Conservation (phyloP, 148 eudicot species). For the Arctostaphylos glauca region DNA sequence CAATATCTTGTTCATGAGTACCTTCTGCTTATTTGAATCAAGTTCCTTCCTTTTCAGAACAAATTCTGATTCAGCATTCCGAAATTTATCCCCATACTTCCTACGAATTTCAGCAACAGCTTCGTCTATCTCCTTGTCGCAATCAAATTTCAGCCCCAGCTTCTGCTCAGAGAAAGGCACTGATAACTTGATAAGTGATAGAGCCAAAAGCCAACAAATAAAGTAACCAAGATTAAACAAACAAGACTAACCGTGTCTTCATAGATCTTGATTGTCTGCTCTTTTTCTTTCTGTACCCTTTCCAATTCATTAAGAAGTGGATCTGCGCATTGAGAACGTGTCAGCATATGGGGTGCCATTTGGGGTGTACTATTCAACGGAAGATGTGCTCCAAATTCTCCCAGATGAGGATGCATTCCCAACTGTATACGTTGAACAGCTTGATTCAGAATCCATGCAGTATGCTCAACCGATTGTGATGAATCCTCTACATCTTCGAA, state of each 20-base stretch:
- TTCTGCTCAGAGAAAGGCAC: constrained; percentile 44
- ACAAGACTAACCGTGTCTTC: constrained; percentile 49
- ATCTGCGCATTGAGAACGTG: constrained; percentile 29
- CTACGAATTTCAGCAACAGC: constrained; percentile 45
- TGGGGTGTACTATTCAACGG: constrained; percentile 28
- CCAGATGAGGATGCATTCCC: constrained; percentile 16
- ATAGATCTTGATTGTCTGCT: constrained; percentile 30
- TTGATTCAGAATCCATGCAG: constrained; percentile 21
- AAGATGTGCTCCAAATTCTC: constrained; percentile 20
- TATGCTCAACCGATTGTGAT: constrained; percentile 12
- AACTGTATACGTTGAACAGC: constrained; percentile 23
- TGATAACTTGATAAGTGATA: constrained; percentile 15
- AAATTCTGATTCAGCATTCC: constrained; percentile 58
- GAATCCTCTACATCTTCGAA: constrained; percentile 18
- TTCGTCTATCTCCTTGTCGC: constrained; percentile 70
- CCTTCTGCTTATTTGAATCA: constrained; percentile 44
- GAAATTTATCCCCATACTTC: constrained; percentile 47
- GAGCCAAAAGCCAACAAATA: constrained; percentile 2
- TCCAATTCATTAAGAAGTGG: constrained; percentile 70
- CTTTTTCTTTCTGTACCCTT: constrained; percentile 41
- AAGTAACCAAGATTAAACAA: constrained; percentile 12
- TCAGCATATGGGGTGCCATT: constrained; percentile 15
- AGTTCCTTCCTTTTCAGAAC: constrained; percentile 50
- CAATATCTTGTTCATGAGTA: constrained; percentile 58
- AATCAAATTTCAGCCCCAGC: constrained; percentile 44